These are phyloP conservation scores for Tephrocybe rancida DNA, from an alignment of 768 basidiomycete species.

Conservation along the genomic window DNA sequence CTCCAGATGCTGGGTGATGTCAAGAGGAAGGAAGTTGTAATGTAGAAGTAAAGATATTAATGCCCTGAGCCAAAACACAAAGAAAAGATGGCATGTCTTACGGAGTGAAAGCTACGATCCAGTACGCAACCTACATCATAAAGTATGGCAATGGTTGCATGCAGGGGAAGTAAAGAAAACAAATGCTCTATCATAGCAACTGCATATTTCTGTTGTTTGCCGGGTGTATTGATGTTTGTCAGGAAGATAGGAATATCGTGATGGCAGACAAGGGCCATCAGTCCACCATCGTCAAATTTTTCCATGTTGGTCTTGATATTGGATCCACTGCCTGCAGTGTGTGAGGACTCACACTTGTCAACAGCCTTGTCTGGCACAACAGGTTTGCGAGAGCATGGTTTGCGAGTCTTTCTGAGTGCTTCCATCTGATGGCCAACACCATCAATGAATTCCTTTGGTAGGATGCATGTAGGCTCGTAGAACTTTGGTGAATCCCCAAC, in stretches of 20 bases:
- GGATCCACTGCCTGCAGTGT: conserved; percentile 29
- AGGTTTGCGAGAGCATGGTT: neutral
- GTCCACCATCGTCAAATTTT: conserved; percentile 32
- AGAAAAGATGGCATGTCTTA: neutral
- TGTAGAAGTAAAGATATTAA: neutral
- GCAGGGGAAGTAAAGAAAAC: conserved; percentile 25
- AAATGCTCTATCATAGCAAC: conserved; percentile 34
- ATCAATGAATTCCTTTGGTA: conserved; percentile 37
- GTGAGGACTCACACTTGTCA: conserved; percentile 33
- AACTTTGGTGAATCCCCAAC: conserved; percentile 34
- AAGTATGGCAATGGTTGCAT: conserved; percentile 25
- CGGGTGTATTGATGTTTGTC: conserved; percentile 40
- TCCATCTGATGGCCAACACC: conserved; percentile 28
- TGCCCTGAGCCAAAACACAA: too few species aligned
- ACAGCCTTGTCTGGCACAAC: conserved; percentile 29
- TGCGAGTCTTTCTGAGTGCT: conserved; percentile 16
- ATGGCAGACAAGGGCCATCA: conserved; percentile 40
- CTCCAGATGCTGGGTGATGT: neutral
- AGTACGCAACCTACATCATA: conserved; percentile 39
- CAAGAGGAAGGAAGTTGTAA: conserved; percentile 26
- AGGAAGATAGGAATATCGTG: conserved; percentile 38
- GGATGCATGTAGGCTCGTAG: conserved; percentile 31
- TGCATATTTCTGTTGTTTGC: conserved; percentile 40
- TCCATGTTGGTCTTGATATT: conserved; percentile 20
- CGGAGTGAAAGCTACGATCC: conserved; percentile 25